Base-by-base conservation (phyloP, 805 yeast species). In the Teunomyces stri region DNA sequence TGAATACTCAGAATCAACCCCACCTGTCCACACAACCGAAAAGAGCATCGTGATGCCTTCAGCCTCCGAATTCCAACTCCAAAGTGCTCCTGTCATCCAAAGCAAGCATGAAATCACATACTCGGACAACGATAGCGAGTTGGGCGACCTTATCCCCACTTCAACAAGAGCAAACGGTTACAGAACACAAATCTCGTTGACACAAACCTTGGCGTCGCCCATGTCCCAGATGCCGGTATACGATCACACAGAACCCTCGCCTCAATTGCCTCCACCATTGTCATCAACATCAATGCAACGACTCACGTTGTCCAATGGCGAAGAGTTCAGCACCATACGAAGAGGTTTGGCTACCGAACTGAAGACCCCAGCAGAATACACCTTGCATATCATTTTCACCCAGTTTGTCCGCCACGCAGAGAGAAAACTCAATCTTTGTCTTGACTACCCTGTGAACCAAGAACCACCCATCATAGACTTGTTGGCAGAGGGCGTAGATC, bases 331-430 rank as follows among this genome's bases (percentile, higher is more conserved):
- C 15, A 52, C 62, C 30, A 56, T 68, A 47, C 62, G 75, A 22
- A 59, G 62, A 49, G 70, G 62, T 9, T 57, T 70, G 41, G 77
- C 76, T 6, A 69, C 85, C 0, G 88, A 84, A 49, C 72, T 78
- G 61, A 83, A 85, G 59, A 76, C 85, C 22, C 88, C 91, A 0
- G 85, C 92, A 0, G 97, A 91, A 58, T 94, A 94, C 62, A 94
- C 98, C 0, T 71, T 95, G 45, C 97, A 95, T 65, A 90, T 95
- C 21, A 76, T 95, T 35, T 95, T 95, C 63, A 89, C 98, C 2
- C 96, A 92, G 68, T 94, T 94, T 69, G 96, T 95, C 7, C 83
- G 97, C 47, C 85, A 86, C 55, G 95, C 98, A 0, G 99, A 95
- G 61, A 72, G 90, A 41, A 92, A 92, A 59, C 75, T 94, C 48